Conservation (phyloP, 2,329 filamentous ascomycete genomes). For the Mycosphaerella arachidis region DNA sequence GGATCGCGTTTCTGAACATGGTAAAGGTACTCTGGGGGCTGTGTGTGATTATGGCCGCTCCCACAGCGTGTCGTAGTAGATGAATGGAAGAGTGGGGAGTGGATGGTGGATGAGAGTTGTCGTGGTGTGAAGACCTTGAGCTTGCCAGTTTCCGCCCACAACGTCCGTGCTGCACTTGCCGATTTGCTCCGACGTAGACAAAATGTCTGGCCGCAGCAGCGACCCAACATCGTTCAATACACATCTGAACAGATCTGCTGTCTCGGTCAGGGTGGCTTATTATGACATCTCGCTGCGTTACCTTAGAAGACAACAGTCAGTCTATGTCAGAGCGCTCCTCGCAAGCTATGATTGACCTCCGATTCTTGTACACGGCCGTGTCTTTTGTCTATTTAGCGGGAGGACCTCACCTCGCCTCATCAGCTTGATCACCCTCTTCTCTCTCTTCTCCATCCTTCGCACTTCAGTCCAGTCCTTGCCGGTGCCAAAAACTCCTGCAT, state of each 20-base stretch:
- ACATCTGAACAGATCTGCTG: background rate
- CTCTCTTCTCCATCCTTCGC: background rate
- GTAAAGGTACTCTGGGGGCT: constrained; percentile 47
- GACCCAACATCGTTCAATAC: background rate
- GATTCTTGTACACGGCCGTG: background rate
- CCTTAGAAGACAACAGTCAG: background rate
- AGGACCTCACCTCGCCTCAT: background rate
- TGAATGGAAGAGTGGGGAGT: constrained; percentile 23
- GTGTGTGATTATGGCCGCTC: constrained; percentile 29
- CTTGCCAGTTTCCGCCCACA: background rate
- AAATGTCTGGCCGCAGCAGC: background rate
- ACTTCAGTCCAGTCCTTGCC: background rate
- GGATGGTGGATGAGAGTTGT: constrained; percentile 21
- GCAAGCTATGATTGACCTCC: background rate
- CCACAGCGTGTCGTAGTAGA: constrained; percentile 27
- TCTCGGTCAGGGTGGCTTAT: background rate
- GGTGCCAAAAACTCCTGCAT: background rate
- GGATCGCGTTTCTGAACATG: constrained; percentile 97
- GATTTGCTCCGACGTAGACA: background rate
- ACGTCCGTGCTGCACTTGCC: background rate
- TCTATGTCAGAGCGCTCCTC: background rate
- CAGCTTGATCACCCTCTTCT: background rate
- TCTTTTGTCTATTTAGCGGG: background rate
- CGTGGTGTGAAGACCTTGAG: background rate
- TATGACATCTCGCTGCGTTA: background rate